These are phyloP conservation scores for Hypoxylon trugodes DNA, from an alignment of 495 filamentous ascomycete species.

Conservation along the genomic window DNA sequence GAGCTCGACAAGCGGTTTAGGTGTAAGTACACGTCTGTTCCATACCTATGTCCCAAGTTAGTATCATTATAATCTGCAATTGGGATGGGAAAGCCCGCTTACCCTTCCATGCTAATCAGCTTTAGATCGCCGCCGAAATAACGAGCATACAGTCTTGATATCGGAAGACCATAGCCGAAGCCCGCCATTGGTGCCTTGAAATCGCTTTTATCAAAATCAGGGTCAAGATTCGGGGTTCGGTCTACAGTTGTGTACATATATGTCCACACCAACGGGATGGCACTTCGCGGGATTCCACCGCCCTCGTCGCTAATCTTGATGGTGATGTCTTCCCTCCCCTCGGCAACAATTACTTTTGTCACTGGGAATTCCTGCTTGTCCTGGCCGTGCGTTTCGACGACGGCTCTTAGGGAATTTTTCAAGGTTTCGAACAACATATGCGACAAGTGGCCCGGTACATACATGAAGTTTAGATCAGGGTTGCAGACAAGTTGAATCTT, in stretches of 20 bases:
- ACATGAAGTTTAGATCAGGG: constrained; percentile 96
- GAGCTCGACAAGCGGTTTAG: constrained; percentile 94
- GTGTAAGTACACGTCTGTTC: constrained; percentile 98
- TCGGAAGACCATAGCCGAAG: constrained; percentile 95
- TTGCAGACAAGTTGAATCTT: constrained; percentile 96
- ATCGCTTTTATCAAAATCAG: constrained; percentile 98
- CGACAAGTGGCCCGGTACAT: constrained; percentile 94
- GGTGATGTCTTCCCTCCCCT: constrained; percentile 97
- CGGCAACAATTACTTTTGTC: constrained; percentile 95
- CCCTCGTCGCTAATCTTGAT: constrained; percentile 98
- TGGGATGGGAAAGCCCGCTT: constrained; percentile 48
- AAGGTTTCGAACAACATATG: constrained; percentile 99
- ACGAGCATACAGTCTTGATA: constrained; percentile 90
- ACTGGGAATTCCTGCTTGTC: constrained; percentile 96
- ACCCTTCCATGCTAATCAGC: constrained; percentile 99
- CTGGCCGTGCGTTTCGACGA: constrained; percentile 93
- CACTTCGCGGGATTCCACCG: constrained; percentile 88
- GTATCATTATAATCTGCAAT: constrained; percentile 1
- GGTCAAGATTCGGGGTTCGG: constrained; percentile 91
- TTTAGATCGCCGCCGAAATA: constrained; percentile 98
- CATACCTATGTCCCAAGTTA: constrained; percentile 70
- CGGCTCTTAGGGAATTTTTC: constrained; percentile 96
- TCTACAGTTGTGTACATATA: constrained; percentile 99
- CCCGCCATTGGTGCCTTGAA: constrained; percentile 99
- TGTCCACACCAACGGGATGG: constrained; percentile 97